These are phyloP conservation scores for Quercus robur DNA, from an alignment of 306 rosid genomes.

Conservation along the genomic window DNA sequence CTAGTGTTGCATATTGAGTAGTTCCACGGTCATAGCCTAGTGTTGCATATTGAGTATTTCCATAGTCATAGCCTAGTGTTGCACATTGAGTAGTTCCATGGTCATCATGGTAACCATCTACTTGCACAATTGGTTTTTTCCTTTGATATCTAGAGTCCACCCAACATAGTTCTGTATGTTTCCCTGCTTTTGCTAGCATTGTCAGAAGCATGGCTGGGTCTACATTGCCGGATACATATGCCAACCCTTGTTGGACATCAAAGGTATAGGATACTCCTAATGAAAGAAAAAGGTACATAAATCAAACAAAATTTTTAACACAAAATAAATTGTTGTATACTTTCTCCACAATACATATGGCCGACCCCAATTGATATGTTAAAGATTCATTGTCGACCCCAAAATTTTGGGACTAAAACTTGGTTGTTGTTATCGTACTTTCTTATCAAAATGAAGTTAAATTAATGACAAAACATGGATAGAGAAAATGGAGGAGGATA, in stretches of 20 bases:
- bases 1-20: not conserved
- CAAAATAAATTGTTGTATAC: too few relatives aligned
- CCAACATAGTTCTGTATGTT: slow-evolving; percentile 13
- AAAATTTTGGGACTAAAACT: too few relatives aligned
- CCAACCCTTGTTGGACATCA: not conserved
- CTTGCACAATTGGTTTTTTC: not conserved
- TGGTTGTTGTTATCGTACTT: too few relatives aligned
- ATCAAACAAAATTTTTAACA: not conserved
- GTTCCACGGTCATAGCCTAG: not conserved
- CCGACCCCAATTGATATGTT: too few relatives aligned
- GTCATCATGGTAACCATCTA: not conserved
- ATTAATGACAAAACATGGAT: not conserved
- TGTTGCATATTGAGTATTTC: not conserved
- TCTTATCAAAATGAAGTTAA: not conserved
- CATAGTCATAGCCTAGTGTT: not conserved
- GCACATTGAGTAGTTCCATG: too few relatives aligned
- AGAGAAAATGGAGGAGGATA: not conserved
- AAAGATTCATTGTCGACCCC: too few relatives aligned
- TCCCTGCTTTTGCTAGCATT: slow-evolving; percentile 16
- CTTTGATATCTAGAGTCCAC: slow-evolving; percentile 8
- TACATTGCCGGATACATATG: not conserved
- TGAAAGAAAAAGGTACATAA: not conserved
- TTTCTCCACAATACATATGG: too few relatives aligned
- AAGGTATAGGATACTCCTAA: not conserved
- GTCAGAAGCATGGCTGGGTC: slow-evolving; percentile 5